Percentiles rank a stretch among this genome's conserved stretches.
Evolutionary conservation across 768 basidiomycete genomes (phyloP).

Genomic region (Galerina sulciceps): DNA sequence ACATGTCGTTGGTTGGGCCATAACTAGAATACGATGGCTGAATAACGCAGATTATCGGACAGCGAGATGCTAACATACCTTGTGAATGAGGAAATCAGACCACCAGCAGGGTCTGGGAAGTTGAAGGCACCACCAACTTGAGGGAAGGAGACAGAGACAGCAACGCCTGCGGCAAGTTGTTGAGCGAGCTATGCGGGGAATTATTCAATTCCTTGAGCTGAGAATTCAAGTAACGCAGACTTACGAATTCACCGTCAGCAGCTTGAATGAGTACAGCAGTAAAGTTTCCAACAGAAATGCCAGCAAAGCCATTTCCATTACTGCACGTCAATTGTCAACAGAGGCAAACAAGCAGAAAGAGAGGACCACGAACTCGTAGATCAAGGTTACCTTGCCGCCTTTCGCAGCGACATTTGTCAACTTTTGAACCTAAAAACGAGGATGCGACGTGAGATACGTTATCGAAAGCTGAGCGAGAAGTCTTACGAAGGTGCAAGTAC

Average conservation of each 20-base stretch:
- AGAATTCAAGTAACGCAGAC: constrained; percentile 20
- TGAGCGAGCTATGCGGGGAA: constrained; percentile 44
- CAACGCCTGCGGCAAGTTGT: constrained; percentile 48
- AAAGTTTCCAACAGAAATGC: constrained; percentile 49
- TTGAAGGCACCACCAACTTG: constrained; percentile 45
- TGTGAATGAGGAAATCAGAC: constrained; percentile 58
- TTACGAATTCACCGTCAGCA: constrained; percentile 57
- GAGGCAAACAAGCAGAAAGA: background rate
- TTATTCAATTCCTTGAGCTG: background rate
- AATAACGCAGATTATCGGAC: background rate
- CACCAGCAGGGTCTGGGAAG: constrained; percentile 55
- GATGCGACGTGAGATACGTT: background rate
- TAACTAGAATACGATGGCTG: constrained; percentile 33
- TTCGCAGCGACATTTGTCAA: constrained; percentile 56
- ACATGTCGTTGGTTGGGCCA: constrained; percentile 65
- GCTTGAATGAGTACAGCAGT: constrained; percentile 55
- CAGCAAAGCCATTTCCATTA: constrained; percentile 51
- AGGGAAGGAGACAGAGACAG: constrained; percentile 51
- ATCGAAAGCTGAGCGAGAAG: background rate
- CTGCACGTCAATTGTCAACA: constrained; percentile 28
- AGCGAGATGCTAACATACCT: constrained; percentile 23
- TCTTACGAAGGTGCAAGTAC: constrained; percentile 59
- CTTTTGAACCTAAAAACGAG: constrained; percentile 45
- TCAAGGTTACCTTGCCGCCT: constrained; percentile 49
- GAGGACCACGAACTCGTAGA: constrained; percentile 53